These are phyloP conservation scores for Mycena chlorophos DNA, from an alignment of 768 basidiomycete genomes.

Conservation along the genomic window DNA sequence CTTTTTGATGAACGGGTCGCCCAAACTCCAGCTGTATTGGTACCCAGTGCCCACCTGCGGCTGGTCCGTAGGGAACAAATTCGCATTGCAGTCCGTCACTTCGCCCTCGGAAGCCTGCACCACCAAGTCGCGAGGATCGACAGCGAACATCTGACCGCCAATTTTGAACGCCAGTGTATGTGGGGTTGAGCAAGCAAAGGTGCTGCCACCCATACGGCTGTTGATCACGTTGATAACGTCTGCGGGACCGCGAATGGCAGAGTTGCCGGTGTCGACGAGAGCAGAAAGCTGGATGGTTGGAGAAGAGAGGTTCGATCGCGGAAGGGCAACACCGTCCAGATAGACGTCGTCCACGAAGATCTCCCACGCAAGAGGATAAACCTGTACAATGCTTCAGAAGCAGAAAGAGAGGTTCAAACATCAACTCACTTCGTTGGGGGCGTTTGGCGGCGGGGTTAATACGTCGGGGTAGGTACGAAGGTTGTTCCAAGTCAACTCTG, in stretches of 20 bases:
- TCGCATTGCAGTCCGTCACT: conserved; percentile 49
- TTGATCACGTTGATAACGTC: conserved; percentile 60
- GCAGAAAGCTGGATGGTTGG: conserved; percentile 57
- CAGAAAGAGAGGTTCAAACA: conserved; percentile 21
- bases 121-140: conserved; percentile 75
- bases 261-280: conserved; percentile 77
- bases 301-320: conserved; percentile 52
- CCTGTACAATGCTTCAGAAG: conserved; percentile 33
- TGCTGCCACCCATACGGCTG: conserved; percentile 35
- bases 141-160: conserved; percentile 65
- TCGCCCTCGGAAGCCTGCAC: conserved; percentile 40
- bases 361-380: conserved; percentile 72
- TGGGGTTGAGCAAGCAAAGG: conserved; percentile 57
- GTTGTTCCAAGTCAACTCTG: conserved; percentile 64
- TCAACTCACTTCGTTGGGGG: conserved; percentile 66
- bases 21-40: conserved; percentile 76
- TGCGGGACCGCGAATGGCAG: conserved; percentile 70
- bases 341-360: conserved; percentile 69
- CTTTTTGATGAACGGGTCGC: conserved; percentile 76
- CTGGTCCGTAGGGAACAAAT: conserved; percentile 62
- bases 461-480: conserved; percentile 64
- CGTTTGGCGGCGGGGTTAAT: conserved; percentile 52
- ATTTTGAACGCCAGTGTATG: conserved; percentile 71
- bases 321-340: conserved; percentile 63
- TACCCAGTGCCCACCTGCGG: conserved; percentile 55